Conservation (phyloP, 768 basidiomycete genomes). For the Candolleomyces eurysporus region DNA sequence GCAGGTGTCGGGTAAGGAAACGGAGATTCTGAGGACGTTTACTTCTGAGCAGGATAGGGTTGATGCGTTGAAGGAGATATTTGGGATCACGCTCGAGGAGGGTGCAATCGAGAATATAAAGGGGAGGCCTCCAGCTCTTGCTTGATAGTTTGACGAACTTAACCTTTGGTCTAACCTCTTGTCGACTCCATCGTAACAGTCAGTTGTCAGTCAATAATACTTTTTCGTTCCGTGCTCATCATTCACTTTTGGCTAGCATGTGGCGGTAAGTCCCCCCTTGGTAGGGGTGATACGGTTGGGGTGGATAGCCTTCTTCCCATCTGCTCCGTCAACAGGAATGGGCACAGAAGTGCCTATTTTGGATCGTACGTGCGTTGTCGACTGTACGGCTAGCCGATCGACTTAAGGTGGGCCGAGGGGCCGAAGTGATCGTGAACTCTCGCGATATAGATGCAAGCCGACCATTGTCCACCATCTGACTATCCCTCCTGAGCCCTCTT, state of each 20-base stretch:
- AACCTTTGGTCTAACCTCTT: not conserved
- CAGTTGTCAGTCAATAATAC: not conserved
- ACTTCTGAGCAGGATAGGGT: slow-evolving; percentile 29
- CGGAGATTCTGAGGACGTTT: slow-evolving; percentile 21
- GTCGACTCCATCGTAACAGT: not conserved
- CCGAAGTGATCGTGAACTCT: no score
- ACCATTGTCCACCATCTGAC: not conserved
- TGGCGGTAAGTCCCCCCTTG: no score
- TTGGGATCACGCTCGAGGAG: not conserved
- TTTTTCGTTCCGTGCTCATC: no score
- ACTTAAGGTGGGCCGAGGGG: no score
- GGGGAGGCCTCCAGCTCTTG: not conserved
- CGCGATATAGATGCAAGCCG: no score
- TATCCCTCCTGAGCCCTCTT: not conserved
- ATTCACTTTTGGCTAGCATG: no score
- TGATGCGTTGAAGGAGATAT: not conserved
- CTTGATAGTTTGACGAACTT: not conserved
- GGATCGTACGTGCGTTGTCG: no score
- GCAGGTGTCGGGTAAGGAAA: slow-evolving; percentile 15
- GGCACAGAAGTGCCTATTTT: no score
- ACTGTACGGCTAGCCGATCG: no score
- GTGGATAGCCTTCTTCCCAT: no score
- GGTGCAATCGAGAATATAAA: not conserved
- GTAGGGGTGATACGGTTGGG: no score
- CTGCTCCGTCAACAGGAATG: no score